phyloP scores from a whole-genome alignment of 371 early-diverging fungal species.

The Syncephalis fuscata region DNA sequence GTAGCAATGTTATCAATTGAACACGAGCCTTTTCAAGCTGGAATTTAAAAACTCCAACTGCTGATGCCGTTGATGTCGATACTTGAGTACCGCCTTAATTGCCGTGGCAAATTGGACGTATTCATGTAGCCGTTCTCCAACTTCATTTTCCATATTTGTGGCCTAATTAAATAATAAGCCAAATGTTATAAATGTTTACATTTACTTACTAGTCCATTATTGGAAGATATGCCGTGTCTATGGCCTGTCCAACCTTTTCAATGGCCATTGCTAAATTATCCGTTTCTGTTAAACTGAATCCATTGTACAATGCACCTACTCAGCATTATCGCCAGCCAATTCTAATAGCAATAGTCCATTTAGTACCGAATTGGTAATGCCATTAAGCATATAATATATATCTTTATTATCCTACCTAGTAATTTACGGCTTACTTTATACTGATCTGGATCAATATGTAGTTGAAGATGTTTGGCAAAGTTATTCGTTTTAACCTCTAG shows the following conservation, averaged over 20 bases:
- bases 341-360: slow-evolving; percentile 8
- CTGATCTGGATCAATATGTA: neutral
- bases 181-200: no score
- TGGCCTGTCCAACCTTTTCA: slow-evolving; percentile 79
- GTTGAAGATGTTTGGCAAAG: slow-evolving; percentile 33
- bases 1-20: slow-evolving; percentile 41
- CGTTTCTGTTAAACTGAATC: slow-evolving; percentile 75
- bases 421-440: neutral
- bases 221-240: slow-evolving; percentile 65
- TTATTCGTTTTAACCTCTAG: slow-evolving; percentile 47
- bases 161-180: slow-evolving; percentile 11
- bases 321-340: slow-evolving; percentile 58
- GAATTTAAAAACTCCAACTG: slow-evolving; percentile 63
- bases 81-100: slow-evolving; percentile 69
- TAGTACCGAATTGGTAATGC: no score
- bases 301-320: slow-evolving; percentile 88
- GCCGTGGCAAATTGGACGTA: slow-evolving; percentile 72
- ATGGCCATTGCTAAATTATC: slow-evolving; percentile 59
- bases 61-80: slow-evolving; percentile 69
- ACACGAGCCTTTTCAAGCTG: slow-evolving; percentile 50
- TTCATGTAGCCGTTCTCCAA: slow-evolving; percentile 72
- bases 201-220: slow-evolving; percentile 39
- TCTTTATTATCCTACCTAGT: neutral
- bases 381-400: neutral
- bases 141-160: slow-evolving; percentile 49